Evolutionary conservation across 768 basidiomycete species (phyloP), one percentile per base, ranked within the genome.

Genomic region (Podaxis sp.): DNA sequence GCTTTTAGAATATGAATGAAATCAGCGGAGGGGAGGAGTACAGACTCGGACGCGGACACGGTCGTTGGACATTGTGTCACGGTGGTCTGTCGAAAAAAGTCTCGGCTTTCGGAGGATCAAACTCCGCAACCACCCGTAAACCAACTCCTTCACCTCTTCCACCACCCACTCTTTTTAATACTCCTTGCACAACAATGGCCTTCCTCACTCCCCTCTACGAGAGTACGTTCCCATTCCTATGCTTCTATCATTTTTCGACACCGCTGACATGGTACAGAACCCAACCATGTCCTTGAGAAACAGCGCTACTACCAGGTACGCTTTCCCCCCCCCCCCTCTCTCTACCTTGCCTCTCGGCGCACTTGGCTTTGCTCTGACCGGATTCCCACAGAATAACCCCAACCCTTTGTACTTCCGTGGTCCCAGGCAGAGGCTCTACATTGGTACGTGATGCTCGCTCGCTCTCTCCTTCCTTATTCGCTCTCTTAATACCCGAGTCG

Each of bases 11-110:
- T 55, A 56, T 46, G 53, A 62, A 40, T 61, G 61, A 37, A 56
- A 38, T 21, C 25, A 36, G 25, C 23, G 14, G 28, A 40, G 61
- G 63, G 55, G 61, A 64, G 51, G 58, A 50, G 67, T 65, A 81
- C 89, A 62, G 77, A 91, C 90, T 76, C 87, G 83, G 67, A 90
- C 86, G 66, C 90, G 89, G 68, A 91, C 84, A 71, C 90, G 88
- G 68, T 91, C 90, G 74, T 76, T 79, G 78, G 76, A 61, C 63
- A 64, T 64, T 40, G 55, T 40, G 48, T 27, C 28, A 32, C 28
- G 28, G n/a, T 55, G 48, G 27, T 50, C 36, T 14, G 55, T 52
- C 37, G 52, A 58, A 51, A 51, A 54, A 53, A 62, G 56, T 63
- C 64, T 53, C 72, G 71, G 72, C 74, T 64, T 68, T 69, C 71